phyloP scores from a whole-genome alignment of 805 yeast species.

The Dipodascus albidus region DNA sequence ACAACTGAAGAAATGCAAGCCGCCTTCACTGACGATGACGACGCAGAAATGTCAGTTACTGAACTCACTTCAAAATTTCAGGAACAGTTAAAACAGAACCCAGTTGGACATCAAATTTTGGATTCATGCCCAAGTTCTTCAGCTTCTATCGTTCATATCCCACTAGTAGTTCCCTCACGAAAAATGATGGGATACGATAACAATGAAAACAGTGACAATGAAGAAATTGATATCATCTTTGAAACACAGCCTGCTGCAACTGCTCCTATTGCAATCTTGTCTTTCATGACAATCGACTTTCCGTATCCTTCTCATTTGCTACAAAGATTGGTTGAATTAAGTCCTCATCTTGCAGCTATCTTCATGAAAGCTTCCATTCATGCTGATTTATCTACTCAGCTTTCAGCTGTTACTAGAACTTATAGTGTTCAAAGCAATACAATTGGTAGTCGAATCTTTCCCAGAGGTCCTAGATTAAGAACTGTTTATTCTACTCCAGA shows the following conservation, averaged over 20 bases:
- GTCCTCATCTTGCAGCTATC: constrained; percentile 23
- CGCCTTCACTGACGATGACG: constrained; percentile 15
- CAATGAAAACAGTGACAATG: neutral
- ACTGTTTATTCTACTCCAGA: neutral
- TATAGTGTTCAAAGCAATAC: neutral
- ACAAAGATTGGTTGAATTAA: constrained; percentile 14
- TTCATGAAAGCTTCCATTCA: constrained; percentile 20
- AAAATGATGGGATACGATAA: constrained; percentile 1
- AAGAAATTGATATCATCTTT: constrained; percentile 3
- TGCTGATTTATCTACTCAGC: constrained; percentile 15
- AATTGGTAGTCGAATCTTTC: neutral
- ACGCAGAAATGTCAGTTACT: constrained; percentile 14
- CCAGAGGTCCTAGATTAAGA: neutral
- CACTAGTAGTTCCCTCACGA: constrained; percentile 19
- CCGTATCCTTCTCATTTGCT: constrained; percentile 22
- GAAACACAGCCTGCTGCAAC: constrained; percentile 7
- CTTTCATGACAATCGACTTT: constrained; percentile 21
- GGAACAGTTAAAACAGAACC: constrained; percentile 15
- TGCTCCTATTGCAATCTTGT: constrained; percentile 24
- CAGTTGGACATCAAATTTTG: neutral
- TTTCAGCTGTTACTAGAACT: constrained; percentile 7
- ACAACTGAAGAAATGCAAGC: constrained; percentile 6
- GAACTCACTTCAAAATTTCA: constrained; percentile 20
- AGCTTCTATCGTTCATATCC: constrained; percentile 20
- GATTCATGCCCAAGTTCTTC: neutral